phyloP scores from a whole-genome alignment of 2,329 filamentous ascomycete species.

The Monilinia vaccinii-corymbosi region DNA sequence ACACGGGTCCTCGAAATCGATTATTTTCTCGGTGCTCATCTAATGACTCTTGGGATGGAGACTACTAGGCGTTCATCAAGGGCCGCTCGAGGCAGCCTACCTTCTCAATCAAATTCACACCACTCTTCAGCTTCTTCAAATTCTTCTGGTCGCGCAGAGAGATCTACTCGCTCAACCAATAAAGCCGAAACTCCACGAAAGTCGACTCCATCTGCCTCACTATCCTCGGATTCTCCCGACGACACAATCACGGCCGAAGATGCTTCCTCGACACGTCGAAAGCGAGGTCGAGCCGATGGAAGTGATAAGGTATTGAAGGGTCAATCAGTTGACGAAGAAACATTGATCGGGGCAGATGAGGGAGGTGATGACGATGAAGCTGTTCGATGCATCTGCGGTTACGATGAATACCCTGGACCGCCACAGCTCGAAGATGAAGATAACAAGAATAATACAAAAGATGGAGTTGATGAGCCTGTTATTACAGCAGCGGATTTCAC shows the following conservation, averaged over 20 bases:
- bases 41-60: constrained; percentile 35
- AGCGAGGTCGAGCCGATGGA: constrained; percentile 51
- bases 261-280: constrained; percentile 63
- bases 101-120: constrained; percentile 57
- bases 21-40: constrained; percentile 4
- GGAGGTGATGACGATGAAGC: constrained; percentile 80
- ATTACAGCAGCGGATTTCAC: constrained; percentile 48
- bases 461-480: constrained; percentile 47
- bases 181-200: constrained; percentile 68
- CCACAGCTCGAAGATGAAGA: constrained; percentile 48
- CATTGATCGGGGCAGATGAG: constrained; percentile 55
- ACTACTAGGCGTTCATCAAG: constrained; percentile 78
- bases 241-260: constrained; percentile 51
- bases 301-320: constrained; percentile 32
- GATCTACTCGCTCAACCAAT: constrained; percentile 60
- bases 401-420: constrained; percentile 88
- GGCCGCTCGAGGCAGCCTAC: constrained; percentile 73
- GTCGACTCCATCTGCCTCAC: constrained; percentile 63
- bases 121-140: constrained; percentile 72
- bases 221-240: constrained; percentile 60
- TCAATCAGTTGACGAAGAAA: constrained; percentile 38
- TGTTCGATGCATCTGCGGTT: constrained; percentile 89
- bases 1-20: not conserved
- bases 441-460: constrained; percentile 42
- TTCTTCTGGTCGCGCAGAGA: constrained; percentile 66